Base-by-base conservation (phyloP, 2,329 filamentous ascomycete genomes). In the Aspergillus ibericus region DNA sequence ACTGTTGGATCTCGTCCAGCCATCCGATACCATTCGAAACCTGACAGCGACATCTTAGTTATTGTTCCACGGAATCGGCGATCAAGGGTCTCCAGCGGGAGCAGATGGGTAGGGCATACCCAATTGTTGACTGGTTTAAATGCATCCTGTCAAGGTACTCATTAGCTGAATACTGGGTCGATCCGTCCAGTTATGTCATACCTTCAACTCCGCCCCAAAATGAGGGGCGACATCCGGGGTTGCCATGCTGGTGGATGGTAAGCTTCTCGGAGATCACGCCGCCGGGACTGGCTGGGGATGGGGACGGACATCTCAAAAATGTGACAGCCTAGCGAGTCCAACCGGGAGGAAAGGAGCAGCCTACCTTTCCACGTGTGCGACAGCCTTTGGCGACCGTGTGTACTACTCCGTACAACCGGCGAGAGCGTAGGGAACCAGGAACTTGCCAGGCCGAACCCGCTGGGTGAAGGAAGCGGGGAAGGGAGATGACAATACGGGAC, bases 1-100 rank as follows among this genome's bases (percentile, higher is more conserved):
- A 99, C 72, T 91, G 88, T 76, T 99, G 92, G 63, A 99, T 91
- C 70, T 99, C 95, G 70, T 97, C 93, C 59, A 99, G 87, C 93
- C 93, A 99, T 65, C 85, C 82, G 74, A 99, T 96, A 64, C 93
- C 92, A 75, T 91, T 88, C 63, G 87, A 83, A 58, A 96, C 91
- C 83, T 86, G 68, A 56, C 46, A 65, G 44, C n/a, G 15, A 20
- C 8, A n/a, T 35, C 52, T 66, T 54, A 66, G 63, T 49, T 42
- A 18, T 22, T 20, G 18, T 3, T 42, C 4, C 18, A 42, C 13
- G 18, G 12, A 34, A 58, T 56, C 57, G 53, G 61, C 36, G 59
- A 12, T 32, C 34, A 47, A 34, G 48, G 47, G 36, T 44, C 34
- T 44, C 35, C 51, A 50, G 48, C 55, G 54, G 51, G 60, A 55